A percentile compares a stretch with the other conserved stretches of the same genome.
Evolutionary conservation across 2,329 filamentous ascomycete genomes (phyloP).

Genomic region (Pseudocercospora vitis): DNA sequence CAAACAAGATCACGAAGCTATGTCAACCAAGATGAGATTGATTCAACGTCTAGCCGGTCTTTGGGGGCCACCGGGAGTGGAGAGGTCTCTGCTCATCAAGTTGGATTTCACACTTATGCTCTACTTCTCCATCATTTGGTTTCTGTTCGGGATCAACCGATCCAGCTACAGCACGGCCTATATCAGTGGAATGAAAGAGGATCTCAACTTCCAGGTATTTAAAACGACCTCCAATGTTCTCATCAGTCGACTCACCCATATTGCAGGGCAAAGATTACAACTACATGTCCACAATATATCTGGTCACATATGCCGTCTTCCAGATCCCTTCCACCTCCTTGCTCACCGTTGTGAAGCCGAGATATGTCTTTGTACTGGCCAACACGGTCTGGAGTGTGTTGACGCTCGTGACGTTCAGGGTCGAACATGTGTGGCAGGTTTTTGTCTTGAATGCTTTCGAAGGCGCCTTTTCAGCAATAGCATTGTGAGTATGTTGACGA

Average conservation of each 20-base stretch:
- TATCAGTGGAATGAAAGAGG: slow-evolving; percentile 56
- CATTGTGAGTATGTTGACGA: slow-evolving; percentile 31
- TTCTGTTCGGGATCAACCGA: slow-evolving; percentile 49
- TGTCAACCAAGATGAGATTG: not conserved
- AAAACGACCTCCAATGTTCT: no score
- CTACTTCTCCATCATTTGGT: slow-evolving; percentile 52
- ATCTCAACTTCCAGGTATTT: slow-evolving; percentile 47
- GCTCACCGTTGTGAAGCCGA: slow-evolving; percentile 41
- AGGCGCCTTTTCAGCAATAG: slow-evolving; percentile 47
- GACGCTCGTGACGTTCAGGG: slow-evolving; percentile 47
- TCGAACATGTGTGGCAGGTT: slow-evolving; percentile 46
- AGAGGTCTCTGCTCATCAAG: slow-evolving; percentile 22
- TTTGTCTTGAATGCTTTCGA: slow-evolving; percentile 49
- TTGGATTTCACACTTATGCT: slow-evolving; percentile 22
- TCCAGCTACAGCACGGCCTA: slow-evolving; percentile 51
- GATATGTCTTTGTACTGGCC: slow-evolving; percentile 47
- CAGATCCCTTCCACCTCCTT: slow-evolving; percentile 49
- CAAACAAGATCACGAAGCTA: not conserved
- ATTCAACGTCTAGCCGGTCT: slow-evolving; percentile 7
- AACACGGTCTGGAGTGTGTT: slow-evolving; percentile 49
- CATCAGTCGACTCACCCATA: not conserved
- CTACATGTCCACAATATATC: slow-evolving; percentile 27
- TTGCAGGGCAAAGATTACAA: slow-evolving; percentile 24
- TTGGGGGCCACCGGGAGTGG: slow-evolving; percentile 20
- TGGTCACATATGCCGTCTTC: slow-evolving; percentile 47